Percentiles rank a stretch among this genome's conserved stretches.
These are phyloP conservation scores for Beta macrorhiza DNA, from an alignment of 179 eudicot genomes.

Conservation along the genomic window DNA sequence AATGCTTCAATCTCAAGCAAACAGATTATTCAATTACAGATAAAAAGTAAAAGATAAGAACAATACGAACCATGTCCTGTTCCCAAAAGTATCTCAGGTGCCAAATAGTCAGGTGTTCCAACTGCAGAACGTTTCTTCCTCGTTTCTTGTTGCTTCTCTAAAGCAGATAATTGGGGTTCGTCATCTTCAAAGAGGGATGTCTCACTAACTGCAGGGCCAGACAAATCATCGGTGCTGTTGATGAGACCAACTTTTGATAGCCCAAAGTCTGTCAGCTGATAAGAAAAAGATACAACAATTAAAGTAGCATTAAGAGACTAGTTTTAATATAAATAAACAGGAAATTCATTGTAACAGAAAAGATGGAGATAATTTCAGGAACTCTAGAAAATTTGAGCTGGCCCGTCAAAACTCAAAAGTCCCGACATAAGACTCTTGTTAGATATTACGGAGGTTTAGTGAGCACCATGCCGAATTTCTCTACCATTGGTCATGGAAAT, in stretches of 20 bases:
- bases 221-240: constrained; percentile 97
- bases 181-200: constrained; percentile 74
- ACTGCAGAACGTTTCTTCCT: constrained; percentile 96
- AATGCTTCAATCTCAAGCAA: not conserved
- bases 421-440: too few relatives aligned
- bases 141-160: constrained; percentile 79
- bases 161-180: constrained; percentile 60
- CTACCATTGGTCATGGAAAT: too few relatives aligned
- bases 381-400: not conserved
- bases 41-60: constrained; percentile 12
- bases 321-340: not conserved
- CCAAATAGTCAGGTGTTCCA: constrained; percentile 99
- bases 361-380: not conserved
- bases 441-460: too few relatives aligned
- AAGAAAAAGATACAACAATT: constrained; percentile 1
- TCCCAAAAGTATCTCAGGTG: constrained; percentile 98
- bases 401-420: too few relatives aligned
- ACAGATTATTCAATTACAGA: not conserved
- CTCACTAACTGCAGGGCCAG: constrained; percentile 95
- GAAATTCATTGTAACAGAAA: not conserved
- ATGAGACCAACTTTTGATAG: constrained; percentile 99
- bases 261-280: constrained; percentile 97
- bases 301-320: not conserved
- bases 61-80: constrained; percentile 88
- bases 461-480: too few relatives aligned